Conservation (phyloP, 2,329 filamentous ascomycete genomes). For the Clonostachys sp. region DNA sequence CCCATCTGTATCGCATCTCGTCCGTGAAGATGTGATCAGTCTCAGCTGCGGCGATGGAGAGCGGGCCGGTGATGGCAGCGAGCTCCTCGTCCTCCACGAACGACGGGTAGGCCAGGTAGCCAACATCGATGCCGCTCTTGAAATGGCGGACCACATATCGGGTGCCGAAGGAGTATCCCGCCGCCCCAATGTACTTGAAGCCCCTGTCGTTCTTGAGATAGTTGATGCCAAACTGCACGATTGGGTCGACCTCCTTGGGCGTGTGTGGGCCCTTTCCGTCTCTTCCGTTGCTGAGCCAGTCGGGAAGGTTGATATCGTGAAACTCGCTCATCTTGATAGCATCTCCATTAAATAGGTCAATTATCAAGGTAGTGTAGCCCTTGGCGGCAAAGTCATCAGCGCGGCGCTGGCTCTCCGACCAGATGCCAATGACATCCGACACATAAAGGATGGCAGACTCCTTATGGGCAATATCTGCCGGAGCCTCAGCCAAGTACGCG, state of each 20-base stretch:
- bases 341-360: slow-evolving; percentile 32
- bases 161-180: slow-evolving; percentile 64
- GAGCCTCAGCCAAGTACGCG: slow-evolving; percentile 40
- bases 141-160: slow-evolving; percentile 67
- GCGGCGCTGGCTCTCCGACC: slow-evolving; percentile 31
- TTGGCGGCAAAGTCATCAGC: slow-evolving; percentile 31
- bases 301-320: slow-evolving; percentile 18
- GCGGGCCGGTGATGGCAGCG: slow-evolving; percentile 46
- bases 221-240: slow-evolving; percentile 37
- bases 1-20: slow-evolving; percentile 49
- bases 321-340: slow-evolving; percentile 14
- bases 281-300: slow-evolving; percentile 31
- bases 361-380: slow-evolving; percentile 30
- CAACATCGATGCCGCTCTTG: slow-evolving; percentile 49
- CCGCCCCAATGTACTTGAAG: slow-evolving; percentile 46
- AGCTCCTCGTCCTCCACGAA: slow-evolving; percentile 57
- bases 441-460: slow-evolving; percentile 24
- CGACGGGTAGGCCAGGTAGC: slow-evolving; percentile 61
- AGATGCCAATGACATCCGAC: slow-evolving; percentile 30
- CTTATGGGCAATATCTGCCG: slow-evolving; percentile 12
- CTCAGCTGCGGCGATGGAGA: slow-evolving; percentile 61
- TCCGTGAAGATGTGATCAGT: slow-evolving; percentile 54
- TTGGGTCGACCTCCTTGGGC: slow-evolving; percentile 21
- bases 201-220: slow-evolving; percentile 46
- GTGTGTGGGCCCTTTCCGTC: slow-evolving; percentile 41